Evolutionary conservation across 495 filamentous ascomycete genomes (phyloP).

Genomic region (Podospora conica): DNA sequence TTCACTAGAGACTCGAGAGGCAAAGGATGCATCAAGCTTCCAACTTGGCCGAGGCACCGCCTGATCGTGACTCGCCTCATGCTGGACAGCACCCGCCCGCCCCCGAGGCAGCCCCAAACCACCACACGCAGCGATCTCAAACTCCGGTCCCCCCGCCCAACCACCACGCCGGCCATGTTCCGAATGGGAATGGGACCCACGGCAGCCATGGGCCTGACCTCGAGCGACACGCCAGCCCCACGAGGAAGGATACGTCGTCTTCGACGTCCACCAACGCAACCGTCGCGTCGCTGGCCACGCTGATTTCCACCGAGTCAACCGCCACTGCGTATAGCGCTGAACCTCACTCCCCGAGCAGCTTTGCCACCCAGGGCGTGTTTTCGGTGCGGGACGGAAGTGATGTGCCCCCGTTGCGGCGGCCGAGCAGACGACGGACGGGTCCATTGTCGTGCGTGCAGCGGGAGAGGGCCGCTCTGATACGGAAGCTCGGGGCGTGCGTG

Average conservation of each 20-base stretch:
- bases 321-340: slow-evolving; percentile 40
- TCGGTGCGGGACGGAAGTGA: slow-evolving; percentile 44
- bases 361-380: slow-evolving; percentile 37
- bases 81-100: slow-evolving; percentile 20
- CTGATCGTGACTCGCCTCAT: slow-evolving; percentile 37
- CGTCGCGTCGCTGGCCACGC: slow-evolving; percentile 30
- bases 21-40: slow-evolving; percentile 40
- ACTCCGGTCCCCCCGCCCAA: background rate
- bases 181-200: slow-evolving; percentile 3
- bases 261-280: slow-evolving; percentile 41
- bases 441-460: slow-evolving; percentile 41
- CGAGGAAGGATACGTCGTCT: slow-evolving; percentile 44
- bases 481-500: slow-evolving; percentile 44
- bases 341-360: slow-evolving; percentile 27
- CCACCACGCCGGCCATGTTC: slow-evolving; percentile 7
- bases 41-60: slow-evolving; percentile 39
- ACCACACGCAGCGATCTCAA: background rate
- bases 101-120: slow-evolving; percentile 18
- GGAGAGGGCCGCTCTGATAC: slow-evolving; percentile 43
- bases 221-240: slow-evolving; percentile 31
- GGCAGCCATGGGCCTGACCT: slow-evolving; percentile 22
- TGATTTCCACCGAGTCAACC: slow-evolving; percentile 35
- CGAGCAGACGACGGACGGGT: slow-evolving; percentile 42
- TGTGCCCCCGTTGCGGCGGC: slow-evolving; percentile 38
- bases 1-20: slow-evolving; percentile 15